Conservation (phyloP, 257 asterid species). For the Fraxinus pennsylvanica region DNA sequence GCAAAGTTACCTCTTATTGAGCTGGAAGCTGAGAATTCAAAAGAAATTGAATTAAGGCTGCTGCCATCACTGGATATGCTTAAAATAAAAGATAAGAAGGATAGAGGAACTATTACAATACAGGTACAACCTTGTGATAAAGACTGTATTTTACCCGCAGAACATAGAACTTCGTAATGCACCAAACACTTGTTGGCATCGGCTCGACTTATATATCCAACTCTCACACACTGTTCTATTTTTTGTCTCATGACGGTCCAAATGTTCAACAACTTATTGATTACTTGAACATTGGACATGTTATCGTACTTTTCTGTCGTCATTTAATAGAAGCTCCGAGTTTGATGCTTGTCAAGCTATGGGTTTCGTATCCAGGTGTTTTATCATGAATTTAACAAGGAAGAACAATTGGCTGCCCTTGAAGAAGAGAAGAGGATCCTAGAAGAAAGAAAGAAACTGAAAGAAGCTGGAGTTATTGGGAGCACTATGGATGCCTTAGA, state of each 20-base stretch:
- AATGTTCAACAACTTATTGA: neutral
- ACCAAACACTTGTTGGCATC: neutral
- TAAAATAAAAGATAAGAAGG: constrained; percentile 86
- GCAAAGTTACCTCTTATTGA: constrained; percentile 67
- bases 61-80: constrained; percentile 86
- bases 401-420: constrained; percentile 79
- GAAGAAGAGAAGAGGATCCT: constrained; percentile 83
- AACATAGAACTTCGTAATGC: constrained; percentile 1
- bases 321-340: neutral
- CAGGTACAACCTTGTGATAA: constrained; percentile 48
- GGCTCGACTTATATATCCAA: neutral
- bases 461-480: constrained; percentile 85
- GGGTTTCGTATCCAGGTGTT: constrained; percentile 51
- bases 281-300: neutral
- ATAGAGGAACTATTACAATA: constrained; percentile 72
- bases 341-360: neutral
- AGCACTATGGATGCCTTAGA: constrained; percentile 98
- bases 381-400: constrained; percentile 80
- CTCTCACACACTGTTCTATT: neutral
- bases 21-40: constrained; percentile 61
- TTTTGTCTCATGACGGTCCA: neutral
- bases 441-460: constrained; percentile 85
- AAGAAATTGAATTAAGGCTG: constrained; percentile 63
- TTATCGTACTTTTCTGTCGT: neutral
- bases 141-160: constrained; percentile 10